Base-by-base conservation (phyloP, 768 basidiomycete species). In the Boletus vinaceobasis region DNA sequence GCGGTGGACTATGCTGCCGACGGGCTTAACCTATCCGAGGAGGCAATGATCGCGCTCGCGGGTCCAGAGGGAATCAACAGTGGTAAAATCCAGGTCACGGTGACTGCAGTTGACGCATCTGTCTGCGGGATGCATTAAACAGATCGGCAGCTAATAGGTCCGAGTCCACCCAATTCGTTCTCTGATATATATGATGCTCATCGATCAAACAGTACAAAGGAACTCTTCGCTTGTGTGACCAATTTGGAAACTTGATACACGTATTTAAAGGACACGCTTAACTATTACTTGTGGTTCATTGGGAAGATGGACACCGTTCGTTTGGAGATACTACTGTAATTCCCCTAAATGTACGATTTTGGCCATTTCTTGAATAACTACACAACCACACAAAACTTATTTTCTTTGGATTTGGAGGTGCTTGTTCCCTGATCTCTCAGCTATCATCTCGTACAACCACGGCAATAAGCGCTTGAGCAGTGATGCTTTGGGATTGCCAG, bases 41-140 rank as follows among this genome's bases (percentile, higher is more conserved):
- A 62, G 21, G 81, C 83, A n/a, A 80, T 85, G 81, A 77, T 85
- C 55, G 60, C 59, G 15, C 64, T 85, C 55, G 85, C 84, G 14
- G 68, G 71, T 44, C 73, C 71, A 36, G 68, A 78, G 59, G 84
- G 77, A 0, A 71, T 65, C 37, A 61, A 74, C 35, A 62, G 80
- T 27, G 85, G 85, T 9, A 68, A 77, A 23, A 73, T 86, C 27
- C 44, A 72, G 17, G 81, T 81, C 14, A 71, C 65, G 9, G 70
- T 78, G 6, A 68, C 54, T 3, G 67, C 79, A 56, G 79, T 86
- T 9, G 68, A 58, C 37, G 52, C 74, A 7, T 78, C 82, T 0
- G 58, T 64, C 47, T 87, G 86, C 61, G 82, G 82, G 23, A 26
- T 70, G 9, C 55, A 26, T 4, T 51, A 2, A 33, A 9, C 10